Evolutionary conservation across 2,329 filamentous ascomycete genomes (phyloP).

Genomic region (Lachnellula hyalina): DNA sequence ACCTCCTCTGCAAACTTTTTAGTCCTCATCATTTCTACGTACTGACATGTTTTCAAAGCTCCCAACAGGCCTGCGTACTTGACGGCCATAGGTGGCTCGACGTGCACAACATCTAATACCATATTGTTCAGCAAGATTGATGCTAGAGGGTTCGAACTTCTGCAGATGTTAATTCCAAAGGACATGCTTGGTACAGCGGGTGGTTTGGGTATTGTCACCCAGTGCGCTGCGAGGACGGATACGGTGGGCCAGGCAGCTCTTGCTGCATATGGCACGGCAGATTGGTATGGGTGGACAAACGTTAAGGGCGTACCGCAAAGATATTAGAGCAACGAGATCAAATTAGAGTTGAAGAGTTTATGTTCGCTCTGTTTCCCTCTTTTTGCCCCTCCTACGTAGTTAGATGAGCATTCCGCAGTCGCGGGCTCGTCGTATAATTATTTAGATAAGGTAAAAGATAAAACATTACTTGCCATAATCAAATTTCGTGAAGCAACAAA

Average conservation of each 20-base stretch:
- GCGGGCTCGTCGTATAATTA: background rate
- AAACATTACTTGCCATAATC: background rate
- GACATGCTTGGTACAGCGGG: background rate
- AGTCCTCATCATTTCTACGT: background rate
- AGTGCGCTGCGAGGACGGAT: conserved; percentile 1
- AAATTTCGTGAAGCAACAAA: too few species aligned
- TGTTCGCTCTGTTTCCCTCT: background rate
- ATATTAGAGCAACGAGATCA: background rate
- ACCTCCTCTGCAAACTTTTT: background rate
- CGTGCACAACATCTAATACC: background rate
- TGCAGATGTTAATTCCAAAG: conserved; percentile 4
- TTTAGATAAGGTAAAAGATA: background rate
- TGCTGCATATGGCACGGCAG: background rate
- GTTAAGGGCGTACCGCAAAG: background rate
- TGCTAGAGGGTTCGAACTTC: background rate
- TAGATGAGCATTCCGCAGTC: background rate
- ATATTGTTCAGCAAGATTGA: background rate
- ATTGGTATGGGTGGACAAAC: conserved; percentile 2
- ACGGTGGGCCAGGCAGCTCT: background rate
- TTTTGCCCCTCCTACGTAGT: background rate
- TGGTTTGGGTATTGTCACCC: background rate
- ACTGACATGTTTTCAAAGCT: background rate
- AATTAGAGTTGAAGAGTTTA: background rate
- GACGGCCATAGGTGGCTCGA: background rate
- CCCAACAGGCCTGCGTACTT: conserved; percentile 1